Conservation (phyloP, 2,329 filamentous ascomycete species). For the Calonectria fujianensis region DNA sequence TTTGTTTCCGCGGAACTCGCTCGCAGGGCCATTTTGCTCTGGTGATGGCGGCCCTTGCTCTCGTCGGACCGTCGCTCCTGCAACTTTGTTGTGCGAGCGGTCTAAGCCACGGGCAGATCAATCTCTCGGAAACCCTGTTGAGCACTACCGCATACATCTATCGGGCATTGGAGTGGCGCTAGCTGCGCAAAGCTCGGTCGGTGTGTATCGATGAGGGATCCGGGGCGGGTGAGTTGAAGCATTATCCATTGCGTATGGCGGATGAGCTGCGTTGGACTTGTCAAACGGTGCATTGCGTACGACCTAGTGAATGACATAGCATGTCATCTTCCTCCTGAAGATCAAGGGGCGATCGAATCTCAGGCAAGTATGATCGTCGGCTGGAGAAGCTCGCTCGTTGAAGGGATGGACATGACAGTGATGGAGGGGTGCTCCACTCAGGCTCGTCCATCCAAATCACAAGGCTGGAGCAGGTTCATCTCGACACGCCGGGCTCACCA, state of each 20-base stretch:
- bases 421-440: slow-evolving; percentile 4
- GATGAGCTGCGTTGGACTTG: slow-evolving; percentile 1
- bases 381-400: neutral
- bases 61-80: slow-evolving; percentile 16
- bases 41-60: neutral
- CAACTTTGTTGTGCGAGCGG: neutral
- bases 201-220: neutral
- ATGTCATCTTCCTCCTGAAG: slow-evolving; percentile 31
- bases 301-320: neutral
- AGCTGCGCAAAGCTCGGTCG: slow-evolving; percentile 21
- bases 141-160: neutral
- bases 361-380: neutral
- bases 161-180: neutral
- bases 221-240: too few relatives aligned
- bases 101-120: slow-evolving; percentile 23
- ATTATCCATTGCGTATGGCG: slow-evolving; percentile 3
- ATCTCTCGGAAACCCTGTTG: slow-evolving; percentile 1
- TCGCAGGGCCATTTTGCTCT: too few relatives aligned
- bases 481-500: neutral
- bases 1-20: slow-evolving; percentile 31
- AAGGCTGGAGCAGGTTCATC: slow-evolving; percentile 18
- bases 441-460: slow-evolving; percentile 19
- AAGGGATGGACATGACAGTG: neutral
- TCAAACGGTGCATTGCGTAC: neutral
- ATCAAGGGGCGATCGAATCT: slow-evolving; percentile 9